These are phyloP conservation scores for Beta corolliflora DNA, from an alignment of 179 eudicot species.

Conservation along the genomic window DNA sequence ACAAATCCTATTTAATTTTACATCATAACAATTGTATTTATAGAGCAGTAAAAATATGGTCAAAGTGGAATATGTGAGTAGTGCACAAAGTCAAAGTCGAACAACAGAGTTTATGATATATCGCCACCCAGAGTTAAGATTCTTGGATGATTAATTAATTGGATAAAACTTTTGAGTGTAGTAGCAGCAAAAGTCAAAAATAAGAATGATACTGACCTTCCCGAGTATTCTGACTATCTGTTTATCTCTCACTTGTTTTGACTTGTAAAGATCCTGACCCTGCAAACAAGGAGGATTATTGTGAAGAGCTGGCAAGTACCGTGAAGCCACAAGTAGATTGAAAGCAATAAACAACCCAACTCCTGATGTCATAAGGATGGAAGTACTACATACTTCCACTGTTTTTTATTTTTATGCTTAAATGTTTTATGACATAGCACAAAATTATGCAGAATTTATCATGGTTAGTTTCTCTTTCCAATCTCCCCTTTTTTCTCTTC, in stretches of 20 bases:
- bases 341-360: constrained; percentile 11
- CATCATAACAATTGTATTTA: too few species aligned
- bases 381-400: neutral
- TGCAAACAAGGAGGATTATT: constrained; percentile 23
- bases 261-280: constrained; percentile 97
- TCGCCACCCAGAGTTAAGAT: neutral
- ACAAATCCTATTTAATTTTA: too few species aligned
- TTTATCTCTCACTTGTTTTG: constrained; percentile 93
- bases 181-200: neutral
- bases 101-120: neutral
- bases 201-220: constrained; percentile 55
- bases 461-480: too few species aligned
- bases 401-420: too few species aligned
- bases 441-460: too few species aligned
- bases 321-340: neutral
- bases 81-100: too few species aligned
- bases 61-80: too few species aligned
- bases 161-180: neutral
- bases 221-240: constrained; percentile 97
- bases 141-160: too few species aligned
- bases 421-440: too few species aligned
- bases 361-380: neutral
- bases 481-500: too few species aligned
- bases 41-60: too few species aligned
- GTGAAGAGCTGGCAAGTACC: neutral